Evolutionary conservation across 2,329 filamentous ascomycete genomes (phyloP), one percentile per base, ranked within the genome.

Genomic region (Alternaria alternata): DNA sequence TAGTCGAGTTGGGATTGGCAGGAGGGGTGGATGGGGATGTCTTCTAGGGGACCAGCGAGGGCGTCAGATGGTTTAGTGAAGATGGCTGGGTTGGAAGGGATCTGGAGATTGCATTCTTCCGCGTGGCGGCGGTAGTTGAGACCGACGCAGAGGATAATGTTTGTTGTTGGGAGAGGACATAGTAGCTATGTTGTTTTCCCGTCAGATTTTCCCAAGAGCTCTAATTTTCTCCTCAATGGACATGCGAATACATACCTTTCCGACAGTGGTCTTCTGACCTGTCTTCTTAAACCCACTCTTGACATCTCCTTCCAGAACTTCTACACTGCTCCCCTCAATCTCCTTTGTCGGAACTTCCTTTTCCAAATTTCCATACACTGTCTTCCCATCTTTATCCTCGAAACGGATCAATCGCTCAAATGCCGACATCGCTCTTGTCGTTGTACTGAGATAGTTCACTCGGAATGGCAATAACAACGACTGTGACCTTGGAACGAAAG

Each of bases 21-120:
- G 59, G 68, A 62, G 11, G 57, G 51, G 61, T 74, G 75, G 57
- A 78, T 74, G 32, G 71, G 64, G 11, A 78, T 71, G 14, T 58
- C 20, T 36, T 73, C 71, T 4, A 75, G 59, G 16, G 77, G 77
- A 0, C 75, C 74, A 5, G 75, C 65, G 54, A 78, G 73, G 0
- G 77, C 74, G 49, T 76, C 74, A 44, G 70, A 65, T 18, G 75
- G 75, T 49, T 78, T 78, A 54, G 67, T 76, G 65, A 78, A 78
- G 64, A 78, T 70, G 28, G 73, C 74, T 28, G 75, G 75, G 59
- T 68, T 70, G 14, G 63, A 61, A 2, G 75, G 75, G 46, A 77
- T 72, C 11, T n/a, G 11, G 66, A 75, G 72, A 34, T 73, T 74
- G 39, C 68, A 66, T 61, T 78, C 76, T 46, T 73, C 67, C 3